Conservation (phyloP, 805 yeast species). For the Spathaspora passalidarum region DNA sequence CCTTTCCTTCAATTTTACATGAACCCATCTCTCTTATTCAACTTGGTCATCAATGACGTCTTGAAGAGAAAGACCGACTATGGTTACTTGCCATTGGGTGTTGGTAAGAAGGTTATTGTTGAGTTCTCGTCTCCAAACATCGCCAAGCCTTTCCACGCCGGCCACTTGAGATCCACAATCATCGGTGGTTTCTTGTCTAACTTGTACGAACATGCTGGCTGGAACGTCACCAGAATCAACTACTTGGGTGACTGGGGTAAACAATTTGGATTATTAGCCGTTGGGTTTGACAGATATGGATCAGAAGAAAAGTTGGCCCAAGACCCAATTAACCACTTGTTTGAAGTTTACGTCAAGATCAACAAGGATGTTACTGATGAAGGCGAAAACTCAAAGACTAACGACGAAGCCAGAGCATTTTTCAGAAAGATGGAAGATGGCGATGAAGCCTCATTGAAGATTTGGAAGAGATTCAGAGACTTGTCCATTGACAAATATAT, state of each 20-base stretch:
- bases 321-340: slow-evolving; percentile 93
- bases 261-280: slow-evolving; percentile 94
- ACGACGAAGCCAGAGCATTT: slow-evolving; percentile 81
- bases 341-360: slow-evolving; percentile 86
- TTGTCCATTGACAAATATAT: slow-evolving; percentile 83
- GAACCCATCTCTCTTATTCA: slow-evolving; percentile 60
- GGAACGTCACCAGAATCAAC: slow-evolving; percentile 89
- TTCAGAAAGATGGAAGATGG: slow-evolving; percentile 94
- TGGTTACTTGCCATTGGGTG: slow-evolving; percentile 76
- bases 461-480: slow-evolving; percentile 91
- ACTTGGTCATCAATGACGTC: slow-evolving; percentile 67
- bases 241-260: slow-evolving; percentile 99
- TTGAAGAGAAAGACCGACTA: slow-evolving; percentile 58
- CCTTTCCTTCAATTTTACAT: slow-evolving; percentile 89
- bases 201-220: slow-evolving; percentile 85
- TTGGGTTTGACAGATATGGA: slow-evolving; percentile 88
- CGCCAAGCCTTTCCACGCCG: slow-evolving; percentile 99
- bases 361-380: slow-evolving; percentile 73
- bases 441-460: slow-evolving; percentile 68
- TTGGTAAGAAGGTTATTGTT: slow-evolving; percentile 65
- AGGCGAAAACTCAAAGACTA: slow-evolving; percentile 55
- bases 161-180: slow-evolving; percentile 95
- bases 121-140: slow-evolving; percentile 98
- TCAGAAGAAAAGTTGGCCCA: slow-evolving; percentile 60
- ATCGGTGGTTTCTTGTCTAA: slow-evolving; percentile 95